Conservation (phyloP, 2,329 filamentous ascomycete species). For the Cladosporium sp. region DNA sequence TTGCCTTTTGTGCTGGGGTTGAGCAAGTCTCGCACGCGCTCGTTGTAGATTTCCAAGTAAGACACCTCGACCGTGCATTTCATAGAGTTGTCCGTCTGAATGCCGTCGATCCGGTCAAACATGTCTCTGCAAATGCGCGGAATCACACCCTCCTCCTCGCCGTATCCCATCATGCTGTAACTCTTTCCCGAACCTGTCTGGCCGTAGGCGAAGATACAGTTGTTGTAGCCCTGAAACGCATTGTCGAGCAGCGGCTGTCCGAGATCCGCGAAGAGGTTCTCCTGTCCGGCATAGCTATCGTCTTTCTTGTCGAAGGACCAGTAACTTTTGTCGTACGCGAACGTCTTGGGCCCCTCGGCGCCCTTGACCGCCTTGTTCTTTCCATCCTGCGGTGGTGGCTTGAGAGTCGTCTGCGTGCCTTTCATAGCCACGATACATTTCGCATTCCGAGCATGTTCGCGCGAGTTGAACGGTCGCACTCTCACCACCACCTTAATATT, state of each 20-base stretch:
- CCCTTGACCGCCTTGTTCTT: constrained; percentile 63
- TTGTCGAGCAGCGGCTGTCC: constrained; percentile 91
- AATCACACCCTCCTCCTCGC: constrained; percentile 90
- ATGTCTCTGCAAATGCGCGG: constrained; percentile 96
- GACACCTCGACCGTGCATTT: constrained; percentile 95
- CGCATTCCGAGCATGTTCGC: constrained; percentile 80
- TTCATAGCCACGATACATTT: constrained; percentile 99
- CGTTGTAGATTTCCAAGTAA: constrained; percentile 98
- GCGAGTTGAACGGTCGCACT: constrained; percentile 81
- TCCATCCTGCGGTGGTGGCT: constrained; percentile 55
- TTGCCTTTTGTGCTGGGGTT: constrained; percentile 96
- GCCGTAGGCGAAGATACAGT: constrained; percentile 98
- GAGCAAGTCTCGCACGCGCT: constrained; percentile 87
- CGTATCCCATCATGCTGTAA: constrained; percentile 99
- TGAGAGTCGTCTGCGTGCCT: constrained; percentile 80
- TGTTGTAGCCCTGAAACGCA: constrained; percentile 97
- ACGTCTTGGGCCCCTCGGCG: constrained; percentile 65
- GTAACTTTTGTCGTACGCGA: constrained; percentile 95
- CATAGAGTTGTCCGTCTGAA: constrained; percentile 66
- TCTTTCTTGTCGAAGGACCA: constrained; percentile 91
- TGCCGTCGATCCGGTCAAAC: constrained; percentile 74
- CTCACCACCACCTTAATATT: constrained; percentile 99
- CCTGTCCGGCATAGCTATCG: constrained; percentile 79
- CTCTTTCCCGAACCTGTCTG: constrained; percentile 98
- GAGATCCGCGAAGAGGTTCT: constrained; percentile 80